Evolutionary conservation across 2,329 filamentous ascomycete species (phyloP).

Genomic region (Leptographium lundbergii): DNA sequence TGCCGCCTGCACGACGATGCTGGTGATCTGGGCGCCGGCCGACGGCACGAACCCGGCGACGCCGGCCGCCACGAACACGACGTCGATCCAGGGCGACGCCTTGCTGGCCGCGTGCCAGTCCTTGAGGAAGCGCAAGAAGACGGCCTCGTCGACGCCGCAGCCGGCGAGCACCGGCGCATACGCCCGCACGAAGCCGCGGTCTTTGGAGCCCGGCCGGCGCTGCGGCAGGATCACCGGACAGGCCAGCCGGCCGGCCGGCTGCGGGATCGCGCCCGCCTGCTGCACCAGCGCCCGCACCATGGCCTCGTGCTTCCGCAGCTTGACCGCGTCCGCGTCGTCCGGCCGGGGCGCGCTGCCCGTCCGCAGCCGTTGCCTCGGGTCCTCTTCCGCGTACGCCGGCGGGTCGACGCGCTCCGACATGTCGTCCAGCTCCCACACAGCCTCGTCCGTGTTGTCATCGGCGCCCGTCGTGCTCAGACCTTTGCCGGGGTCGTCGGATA

Average conservation of each 20-base stretch:
- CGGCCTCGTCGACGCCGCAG: slow-evolving; percentile 21
- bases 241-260: slow-evolving; percentile 11
- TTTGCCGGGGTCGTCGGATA: slow-evolving; percentile 2
- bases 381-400: no score
- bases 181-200: slow-evolving; percentile 24
- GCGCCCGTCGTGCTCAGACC: background rate
- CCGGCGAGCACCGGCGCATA: slow-evolving; percentile 23
- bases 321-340: slow-evolving; percentile 8
- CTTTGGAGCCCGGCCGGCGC: slow-evolving; percentile 21
- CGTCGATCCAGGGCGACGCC: slow-evolving; percentile 14
- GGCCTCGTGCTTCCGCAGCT: slow-evolving; percentile 10
- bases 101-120: slow-evolving; percentile 16
- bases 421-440: slow-evolving; percentile 15
- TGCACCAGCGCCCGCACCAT: background rate
- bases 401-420: slow-evolving; percentile 12
- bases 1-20: slow-evolving; percentile 14
- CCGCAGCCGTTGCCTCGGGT: no score
- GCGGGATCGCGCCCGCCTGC: slow-evolving; percentile 12
- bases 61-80: slow-evolving; percentile 12
- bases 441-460: slow-evolving; percentile 9
- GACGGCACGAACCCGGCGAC: slow-evolving; percentile 17
- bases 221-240: slow-evolving; percentile 27
- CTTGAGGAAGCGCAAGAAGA: slow-evolving; percentile 24
- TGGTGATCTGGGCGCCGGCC: slow-evolving; percentile 18
- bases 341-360: background rate